These are phyloP conservation scores for Quercus lobata DNA, from an alignment of 331 rosid species.

Conservation along the genomic window DNA sequence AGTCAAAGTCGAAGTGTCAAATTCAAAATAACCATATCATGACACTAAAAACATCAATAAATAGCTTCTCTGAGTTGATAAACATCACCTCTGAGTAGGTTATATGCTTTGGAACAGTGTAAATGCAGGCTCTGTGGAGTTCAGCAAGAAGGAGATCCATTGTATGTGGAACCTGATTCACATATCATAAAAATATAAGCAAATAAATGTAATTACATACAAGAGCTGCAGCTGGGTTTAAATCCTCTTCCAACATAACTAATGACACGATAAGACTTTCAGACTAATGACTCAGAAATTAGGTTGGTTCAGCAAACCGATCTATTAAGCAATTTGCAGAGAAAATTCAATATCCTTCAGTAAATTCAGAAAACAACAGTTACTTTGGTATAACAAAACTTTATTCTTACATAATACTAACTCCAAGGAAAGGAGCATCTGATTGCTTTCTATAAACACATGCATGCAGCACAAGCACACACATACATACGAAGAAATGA, in stretches of 20 bases:
- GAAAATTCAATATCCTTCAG: background rate
- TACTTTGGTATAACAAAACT: background rate
- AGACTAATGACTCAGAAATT: background rate
- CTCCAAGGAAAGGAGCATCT: background rate
- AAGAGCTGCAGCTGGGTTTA: background rate
- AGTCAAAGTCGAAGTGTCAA: background rate
- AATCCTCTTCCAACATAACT: background rate
- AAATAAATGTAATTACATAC: background rate
- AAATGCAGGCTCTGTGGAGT: conserved; percentile 72
- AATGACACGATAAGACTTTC: background rate
- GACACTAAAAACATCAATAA: conserved; percentile 11
- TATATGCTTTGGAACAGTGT: conserved; percentile 85
- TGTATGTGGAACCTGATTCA: conserved; percentile 58
- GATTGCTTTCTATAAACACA: background rate
- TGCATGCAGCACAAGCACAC: background rate
- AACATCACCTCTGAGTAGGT: conserved; percentile 51
- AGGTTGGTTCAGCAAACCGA: background rate
- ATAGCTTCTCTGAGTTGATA: background rate
- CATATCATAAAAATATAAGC: conserved; percentile 2
- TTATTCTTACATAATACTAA: background rate
- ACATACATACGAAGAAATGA: background rate
- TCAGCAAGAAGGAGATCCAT: conserved; percentile 89
- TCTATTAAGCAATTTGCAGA: background rate
- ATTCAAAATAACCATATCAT: background rate
- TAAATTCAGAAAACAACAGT: background rate